Percentiles rank a stretch among this genome's conserved stretches.
Evolutionary conservation across 306 rosid species (phyloP).

Genomic region (Inga laurina): DNA sequence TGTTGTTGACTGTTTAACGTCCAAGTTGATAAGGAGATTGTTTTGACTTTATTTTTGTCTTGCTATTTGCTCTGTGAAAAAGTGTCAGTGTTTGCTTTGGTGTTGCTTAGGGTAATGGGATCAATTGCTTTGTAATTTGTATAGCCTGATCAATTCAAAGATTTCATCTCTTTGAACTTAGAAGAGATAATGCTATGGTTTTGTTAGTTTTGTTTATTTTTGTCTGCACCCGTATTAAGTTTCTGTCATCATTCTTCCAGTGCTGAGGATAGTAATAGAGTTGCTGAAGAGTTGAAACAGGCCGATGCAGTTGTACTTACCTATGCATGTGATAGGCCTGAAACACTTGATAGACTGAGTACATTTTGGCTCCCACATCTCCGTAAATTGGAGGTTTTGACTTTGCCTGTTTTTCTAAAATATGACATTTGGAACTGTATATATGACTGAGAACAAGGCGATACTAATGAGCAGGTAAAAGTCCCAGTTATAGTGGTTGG

Average conservation of each 20-base stretch:
- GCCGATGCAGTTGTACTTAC: conserved; percentile 96
- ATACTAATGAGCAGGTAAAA: conserved; percentile 67
- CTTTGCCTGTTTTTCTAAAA: not conserved
- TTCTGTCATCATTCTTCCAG: conserved; percentile 40
- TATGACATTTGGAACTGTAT: not conserved
- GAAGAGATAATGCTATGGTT: not conserved
- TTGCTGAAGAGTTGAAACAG: conserved; percentile 89
- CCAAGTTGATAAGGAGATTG: not conserved
- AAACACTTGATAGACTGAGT: conserved; percentile 83
- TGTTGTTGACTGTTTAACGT: not conserved
- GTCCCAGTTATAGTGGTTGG: conserved; percentile 98
- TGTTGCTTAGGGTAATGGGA: not conserved
- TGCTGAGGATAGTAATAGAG: conserved; percentile 71
- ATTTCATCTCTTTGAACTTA: not conserved
- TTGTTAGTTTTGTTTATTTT: not conserved
- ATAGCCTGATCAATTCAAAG: not conserved
- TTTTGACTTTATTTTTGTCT: not conserved
- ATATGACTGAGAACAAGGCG: conserved; percentile 25
- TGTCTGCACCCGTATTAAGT: not conserved
- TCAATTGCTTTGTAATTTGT: not conserved
- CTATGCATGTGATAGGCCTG: conserved; percentile 89
- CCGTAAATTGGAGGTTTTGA: conserved; percentile 82
- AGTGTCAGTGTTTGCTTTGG: not conserved
- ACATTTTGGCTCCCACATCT: conserved; percentile 94
- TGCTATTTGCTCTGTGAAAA: not conserved